These are phyloP conservation scores for Daldinia bambusicola DNA, from an alignment of 495 filamentous ascomycete species.

Conservation along the genomic window DNA sequence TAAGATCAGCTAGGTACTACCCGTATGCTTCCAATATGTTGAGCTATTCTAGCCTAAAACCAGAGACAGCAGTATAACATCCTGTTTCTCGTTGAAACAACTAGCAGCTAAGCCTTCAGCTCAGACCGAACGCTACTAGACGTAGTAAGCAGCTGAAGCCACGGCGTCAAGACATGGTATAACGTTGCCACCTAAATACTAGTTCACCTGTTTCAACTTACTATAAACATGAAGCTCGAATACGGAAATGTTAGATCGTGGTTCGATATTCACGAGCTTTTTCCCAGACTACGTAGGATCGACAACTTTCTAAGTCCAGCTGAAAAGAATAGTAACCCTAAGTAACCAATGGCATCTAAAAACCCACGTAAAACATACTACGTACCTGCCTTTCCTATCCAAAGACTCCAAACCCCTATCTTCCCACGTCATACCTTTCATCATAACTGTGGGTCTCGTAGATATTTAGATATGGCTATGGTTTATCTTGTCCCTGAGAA, in stretches of 20 bases:
- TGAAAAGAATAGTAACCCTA: conserved; percentile 7
- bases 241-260: background rate
- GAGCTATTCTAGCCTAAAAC: background rate
- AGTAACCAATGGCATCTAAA: conserved; percentile 7
- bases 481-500: background rate
- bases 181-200: background rate
- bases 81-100: background rate
- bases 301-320: conserved; percentile 18
- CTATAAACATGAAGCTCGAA: background rate
- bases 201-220: background rate
- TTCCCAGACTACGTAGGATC: conserved; percentile 21
- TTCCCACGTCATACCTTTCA: background rate
- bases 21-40: background rate
- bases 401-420: background rate
- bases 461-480: background rate
- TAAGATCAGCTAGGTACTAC: background rate
- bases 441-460: background rate
- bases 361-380: conserved; percentile 3
- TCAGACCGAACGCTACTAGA: background rate
- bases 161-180: background rate
- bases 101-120: background rate
- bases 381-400: conserved; percentile 12
- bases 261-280: conserved; percentile 6
- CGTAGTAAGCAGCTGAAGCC: conserved; percentile 19
- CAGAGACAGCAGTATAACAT: background rate